These are phyloP conservation scores for Ophiocordyceps camponoti-floridani DNA, from an alignment of 2,329 filamentous ascomycete species.

Conservation along the genomic window DNA sequence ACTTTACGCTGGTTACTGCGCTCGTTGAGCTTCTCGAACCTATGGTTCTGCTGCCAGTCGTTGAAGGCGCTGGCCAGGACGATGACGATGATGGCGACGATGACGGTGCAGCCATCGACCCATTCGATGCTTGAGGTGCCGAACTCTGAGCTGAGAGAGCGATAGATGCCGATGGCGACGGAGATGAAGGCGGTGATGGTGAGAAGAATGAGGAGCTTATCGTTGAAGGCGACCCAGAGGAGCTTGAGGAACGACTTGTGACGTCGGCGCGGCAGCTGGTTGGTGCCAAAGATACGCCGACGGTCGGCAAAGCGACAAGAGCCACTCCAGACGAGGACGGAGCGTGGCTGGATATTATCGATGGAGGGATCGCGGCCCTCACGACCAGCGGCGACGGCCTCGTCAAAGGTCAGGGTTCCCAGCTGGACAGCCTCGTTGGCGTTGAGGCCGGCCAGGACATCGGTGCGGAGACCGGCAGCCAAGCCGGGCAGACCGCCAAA, in stretches of 20 bases:
- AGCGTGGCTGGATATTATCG: slow-evolving; percentile 2
- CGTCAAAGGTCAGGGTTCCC: slow-evolving; percentile 27
- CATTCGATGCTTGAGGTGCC: slow-evolving; percentile 47
- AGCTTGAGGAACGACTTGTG: slow-evolving; percentile 51
- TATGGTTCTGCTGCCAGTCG: slow-evolving; percentile 67
- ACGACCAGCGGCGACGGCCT: slow-evolving; percentile 23
- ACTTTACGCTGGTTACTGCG: slow-evolving; percentile 62
- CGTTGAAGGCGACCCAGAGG: slow-evolving; percentile 63
- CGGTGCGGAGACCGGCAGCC: slow-evolving; percentile 29
- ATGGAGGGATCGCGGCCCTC: slow-evolving; percentile 11
- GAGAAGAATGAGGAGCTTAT: slow-evolving; percentile 59
- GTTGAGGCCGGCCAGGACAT: slow-evolving; percentile 27
- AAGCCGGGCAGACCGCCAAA: slow-evolving; percentile 36
- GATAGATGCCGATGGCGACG: slow-evolving; percentile 56
- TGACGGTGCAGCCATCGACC: slow-evolving; percentile 69
- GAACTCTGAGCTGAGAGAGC: slow-evolving; percentile 40
- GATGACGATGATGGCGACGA: slow-evolving; percentile 59
- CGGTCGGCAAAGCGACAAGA: slow-evolving; percentile 30
- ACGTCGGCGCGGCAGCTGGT: slow-evolving; percentile 37
- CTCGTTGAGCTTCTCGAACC: slow-evolving; percentile 64
- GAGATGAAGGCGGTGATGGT: slow-evolving; percentile 58
- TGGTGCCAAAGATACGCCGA: slow-evolving; percentile 51
- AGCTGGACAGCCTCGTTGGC: slow-evolving; percentile 27
- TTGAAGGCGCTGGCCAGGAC: slow-evolving; percentile 62
- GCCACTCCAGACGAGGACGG: background rate